phyloP scores from a whole-genome alignment of 169 alveolate species.

The Plasmodium gonderi region DNA sequence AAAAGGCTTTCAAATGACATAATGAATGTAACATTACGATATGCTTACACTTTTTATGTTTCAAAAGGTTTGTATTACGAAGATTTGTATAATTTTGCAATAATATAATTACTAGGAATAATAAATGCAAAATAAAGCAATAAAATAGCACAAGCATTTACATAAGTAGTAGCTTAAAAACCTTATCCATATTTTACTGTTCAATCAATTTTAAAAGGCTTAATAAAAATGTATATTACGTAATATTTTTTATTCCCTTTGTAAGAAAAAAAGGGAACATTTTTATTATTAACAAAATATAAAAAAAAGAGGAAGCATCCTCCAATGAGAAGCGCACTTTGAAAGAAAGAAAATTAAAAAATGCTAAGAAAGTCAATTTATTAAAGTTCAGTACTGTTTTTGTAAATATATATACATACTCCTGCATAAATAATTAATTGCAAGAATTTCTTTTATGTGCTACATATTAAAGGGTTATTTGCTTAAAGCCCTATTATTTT shows the following conservation, averaged over 20 bases:
- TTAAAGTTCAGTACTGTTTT: neutral
- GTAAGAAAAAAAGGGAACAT: neutral
- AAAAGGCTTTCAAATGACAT: neutral
- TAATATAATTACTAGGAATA: too few species aligned
- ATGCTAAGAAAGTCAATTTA: neutral
- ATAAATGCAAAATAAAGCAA: neutral
- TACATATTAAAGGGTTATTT: neutral
- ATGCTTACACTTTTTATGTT: neutral
- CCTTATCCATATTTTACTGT: neutral
- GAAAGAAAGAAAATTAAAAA: neutral
- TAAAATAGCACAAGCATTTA: neutral
- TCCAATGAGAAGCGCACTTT: neutral
- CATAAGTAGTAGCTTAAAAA: neutral
- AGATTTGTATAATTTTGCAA: neutral
- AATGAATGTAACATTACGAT: neutral
- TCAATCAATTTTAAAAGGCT: neutral
- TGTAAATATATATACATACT: neutral
- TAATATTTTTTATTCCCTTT: neutral
- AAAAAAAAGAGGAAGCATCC: neutral
- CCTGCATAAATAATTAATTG: neutral
- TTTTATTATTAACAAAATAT: neutral
- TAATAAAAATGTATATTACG: neutral
- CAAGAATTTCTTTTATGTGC: neutral
- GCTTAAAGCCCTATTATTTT: neutral
- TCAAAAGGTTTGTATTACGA: neutral